Evolutionary conservation across 1,284 basidiomycete species (phyloP).

Genomic region (Malassezia obtusa): DNA sequence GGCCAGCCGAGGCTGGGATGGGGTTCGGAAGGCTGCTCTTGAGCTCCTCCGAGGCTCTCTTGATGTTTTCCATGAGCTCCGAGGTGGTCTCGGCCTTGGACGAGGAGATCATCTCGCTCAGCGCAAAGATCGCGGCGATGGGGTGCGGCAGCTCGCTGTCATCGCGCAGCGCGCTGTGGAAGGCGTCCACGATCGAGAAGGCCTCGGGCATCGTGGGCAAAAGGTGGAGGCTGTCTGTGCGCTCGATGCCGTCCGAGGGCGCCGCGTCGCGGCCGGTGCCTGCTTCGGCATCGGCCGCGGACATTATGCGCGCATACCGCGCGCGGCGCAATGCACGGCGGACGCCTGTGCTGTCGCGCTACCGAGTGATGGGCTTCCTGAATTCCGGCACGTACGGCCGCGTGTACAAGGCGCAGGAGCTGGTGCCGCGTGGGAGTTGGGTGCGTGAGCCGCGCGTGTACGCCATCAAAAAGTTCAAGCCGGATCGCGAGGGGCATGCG

Average conservation of each 20-base stretch:
- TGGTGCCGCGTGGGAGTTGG: slow-evolving; percentile 42
- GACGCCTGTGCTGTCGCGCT: slow-evolving; percentile 49
- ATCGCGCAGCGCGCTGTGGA: slow-evolving; percentile 27
- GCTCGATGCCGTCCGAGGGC: not conserved
- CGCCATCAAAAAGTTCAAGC: slow-evolving; percentile 99
- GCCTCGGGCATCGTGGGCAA: slow-evolving; percentile 5
- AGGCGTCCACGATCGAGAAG: slow-evolving; percentile 35
- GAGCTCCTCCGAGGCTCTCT: slow-evolving; percentile 62
- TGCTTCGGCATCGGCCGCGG: slow-evolving; percentile 14
- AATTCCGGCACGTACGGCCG: slow-evolving; percentile 95
- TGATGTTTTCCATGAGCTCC: slow-evolving; percentile 72
- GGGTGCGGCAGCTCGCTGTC: slow-evolving; percentile 64
- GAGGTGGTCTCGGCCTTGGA: slow-evolving; percentile 81
- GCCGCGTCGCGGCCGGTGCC: not conserved
- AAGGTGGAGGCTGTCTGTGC: slow-evolving; percentile 3
- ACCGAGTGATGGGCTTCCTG: slow-evolving; percentile 89
- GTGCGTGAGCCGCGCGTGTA: slow-evolving; percentile 50
- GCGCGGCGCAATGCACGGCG: slow-evolving; percentile 29
- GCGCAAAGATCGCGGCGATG: slow-evolving; percentile 70
- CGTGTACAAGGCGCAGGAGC: slow-evolving; percentile 76
- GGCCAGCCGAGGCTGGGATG: slow-evolving; percentile 77
- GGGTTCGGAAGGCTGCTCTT: slow-evolving; percentile 63
- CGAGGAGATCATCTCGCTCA: slow-evolving; percentile 64
- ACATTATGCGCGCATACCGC: slow-evolving; percentile 39
- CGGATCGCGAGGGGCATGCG: slow-evolving; percentile 61